These are phyloP conservation scores for Solanum piurae DNA, from an alignment of 257 asterid species.

Conservation along the genomic window DNA sequence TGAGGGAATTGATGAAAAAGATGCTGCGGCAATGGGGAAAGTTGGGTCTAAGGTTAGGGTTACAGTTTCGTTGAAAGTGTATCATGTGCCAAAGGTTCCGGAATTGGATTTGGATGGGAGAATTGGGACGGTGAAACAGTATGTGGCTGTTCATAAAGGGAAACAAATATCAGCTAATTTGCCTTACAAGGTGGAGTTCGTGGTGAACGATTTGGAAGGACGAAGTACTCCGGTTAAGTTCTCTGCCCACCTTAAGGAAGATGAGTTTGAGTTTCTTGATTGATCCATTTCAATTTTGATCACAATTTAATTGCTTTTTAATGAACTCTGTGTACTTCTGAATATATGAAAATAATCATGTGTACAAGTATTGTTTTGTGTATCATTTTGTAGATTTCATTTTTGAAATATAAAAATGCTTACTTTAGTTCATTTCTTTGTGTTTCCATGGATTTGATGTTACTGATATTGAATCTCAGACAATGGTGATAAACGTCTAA, in stretches of 20 bases:
- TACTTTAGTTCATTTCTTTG: neutral
- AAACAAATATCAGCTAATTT: conserved; percentile 67
- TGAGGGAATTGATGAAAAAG: conserved; percentile 20
- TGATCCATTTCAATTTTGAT: conserved; percentile 16
- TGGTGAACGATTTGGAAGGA: conserved; percentile 40
- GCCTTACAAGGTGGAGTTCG: conserved; percentile 80
- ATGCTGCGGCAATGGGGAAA: conserved; percentile 17
- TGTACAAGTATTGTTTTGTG: neutral
- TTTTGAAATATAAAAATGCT: neutral
- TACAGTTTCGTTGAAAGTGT: conserved; percentile 62
- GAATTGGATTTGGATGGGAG: conserved; percentile 52
- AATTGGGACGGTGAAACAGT: conserved; percentile 70
- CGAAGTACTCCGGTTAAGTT: conserved; percentile 62
- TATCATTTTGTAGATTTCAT: neutral
- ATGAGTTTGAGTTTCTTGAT: conserved; percentile 88
- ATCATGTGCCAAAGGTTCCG: conserved; percentile 74
- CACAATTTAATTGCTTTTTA: conserved; percentile 1
- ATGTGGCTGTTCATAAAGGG: conserved; percentile 65
- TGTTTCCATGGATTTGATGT: neutral
- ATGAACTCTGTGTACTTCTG: neutral
- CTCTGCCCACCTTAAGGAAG: conserved; percentile 71
- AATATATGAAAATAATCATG: conserved; percentile 1
- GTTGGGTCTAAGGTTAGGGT: conserved; percentile 57
- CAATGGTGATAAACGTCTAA: neutral
- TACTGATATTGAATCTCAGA: neutral